Evolutionary conservation across 2,329 filamentous ascomycete species (phyloP), one percentile per base, ranked within the genome.

Genomic region (Colletotrichum lini): DNA sequence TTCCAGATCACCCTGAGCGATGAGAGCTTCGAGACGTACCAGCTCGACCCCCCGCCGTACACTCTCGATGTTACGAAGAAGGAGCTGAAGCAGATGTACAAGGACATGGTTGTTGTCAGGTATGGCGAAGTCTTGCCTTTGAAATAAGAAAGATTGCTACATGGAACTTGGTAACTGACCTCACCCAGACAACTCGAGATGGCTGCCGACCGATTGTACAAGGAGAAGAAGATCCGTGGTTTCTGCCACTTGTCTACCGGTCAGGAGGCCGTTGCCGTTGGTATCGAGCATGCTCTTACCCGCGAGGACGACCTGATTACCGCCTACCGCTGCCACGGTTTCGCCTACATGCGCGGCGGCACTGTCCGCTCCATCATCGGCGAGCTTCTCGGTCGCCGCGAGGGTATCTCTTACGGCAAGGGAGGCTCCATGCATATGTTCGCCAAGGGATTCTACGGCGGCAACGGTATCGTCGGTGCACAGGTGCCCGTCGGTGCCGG

Each of bases 381-480:
- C 79, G 96, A 98, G 87, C 90, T 98, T 77, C 91, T 99, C 67
- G 96, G 96, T 79, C 93, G 96, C 79, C 92, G 96, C 82, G 94
- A 97, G 84, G 96, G 96, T 86, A 98, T 99, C 80, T 93, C 96
- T 74, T 98, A 97, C 87, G 96, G 96, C 83, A 99, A 99, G 91
- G 96, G 96, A 84, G 96, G 96, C 76, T 98, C 95, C 75, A 99
- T 99, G 96, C 96, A 99, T 90, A 99, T 99, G 96, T 99, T 99
- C 87, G 88, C 95, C 78, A 95, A 95, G 85, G 94, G 94, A 76
- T 99, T 99, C 89, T 99, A 97, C 84, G 96, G 96, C 80, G 96
- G 96, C 79, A 99, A 99, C 87, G 96, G 96, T 86, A 99, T 99
- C 76, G 96, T 99, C 80, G 96, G 96, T 84, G 96, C 96, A 74